Conservation (phyloP, 2,329 filamentous ascomycete species). For the Trichoderma polysporum region DNA sequence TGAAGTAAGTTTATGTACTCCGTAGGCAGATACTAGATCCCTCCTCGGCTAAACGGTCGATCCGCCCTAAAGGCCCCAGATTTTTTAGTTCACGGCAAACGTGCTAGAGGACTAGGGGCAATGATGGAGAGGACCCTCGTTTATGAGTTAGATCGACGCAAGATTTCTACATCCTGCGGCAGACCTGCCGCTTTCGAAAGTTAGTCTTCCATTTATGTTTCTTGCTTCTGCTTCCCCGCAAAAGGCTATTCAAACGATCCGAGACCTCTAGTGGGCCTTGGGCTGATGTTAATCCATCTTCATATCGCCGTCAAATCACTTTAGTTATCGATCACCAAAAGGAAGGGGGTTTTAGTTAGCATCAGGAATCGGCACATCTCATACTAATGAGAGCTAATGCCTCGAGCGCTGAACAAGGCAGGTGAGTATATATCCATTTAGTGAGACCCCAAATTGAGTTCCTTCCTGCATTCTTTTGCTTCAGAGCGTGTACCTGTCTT, state of each 20-base stretch:
- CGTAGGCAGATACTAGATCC: neutral
- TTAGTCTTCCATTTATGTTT: neutral
- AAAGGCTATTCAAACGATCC: neutral
- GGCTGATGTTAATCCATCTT: neutral
- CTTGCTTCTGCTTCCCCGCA: neutral
- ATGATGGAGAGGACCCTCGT: neutral
- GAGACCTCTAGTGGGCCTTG: neutral
- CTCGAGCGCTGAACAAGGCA: conserved; percentile 16
- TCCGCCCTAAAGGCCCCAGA: neutral
- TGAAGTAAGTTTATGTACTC: neutral
- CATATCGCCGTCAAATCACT: too few relatives aligned
- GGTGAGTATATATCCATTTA: neutral
- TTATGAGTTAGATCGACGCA: neutral
- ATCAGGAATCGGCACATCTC: neutral
- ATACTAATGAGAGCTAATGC: neutral
- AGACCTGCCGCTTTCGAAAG: neutral
- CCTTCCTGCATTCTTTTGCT: neutral
- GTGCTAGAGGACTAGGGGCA: neutral
- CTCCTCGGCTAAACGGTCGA: neutral
- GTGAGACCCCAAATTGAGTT: neutral
- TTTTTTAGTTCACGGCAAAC: neutral
- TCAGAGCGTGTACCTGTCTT: neutral
- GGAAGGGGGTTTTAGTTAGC: neutral
- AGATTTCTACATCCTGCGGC: neutral
- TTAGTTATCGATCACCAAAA: neutral